Evolutionary conservation across 2,329 filamentous ascomycete species (phyloP).

Genomic region (Botrytis byssoidea): DNA sequence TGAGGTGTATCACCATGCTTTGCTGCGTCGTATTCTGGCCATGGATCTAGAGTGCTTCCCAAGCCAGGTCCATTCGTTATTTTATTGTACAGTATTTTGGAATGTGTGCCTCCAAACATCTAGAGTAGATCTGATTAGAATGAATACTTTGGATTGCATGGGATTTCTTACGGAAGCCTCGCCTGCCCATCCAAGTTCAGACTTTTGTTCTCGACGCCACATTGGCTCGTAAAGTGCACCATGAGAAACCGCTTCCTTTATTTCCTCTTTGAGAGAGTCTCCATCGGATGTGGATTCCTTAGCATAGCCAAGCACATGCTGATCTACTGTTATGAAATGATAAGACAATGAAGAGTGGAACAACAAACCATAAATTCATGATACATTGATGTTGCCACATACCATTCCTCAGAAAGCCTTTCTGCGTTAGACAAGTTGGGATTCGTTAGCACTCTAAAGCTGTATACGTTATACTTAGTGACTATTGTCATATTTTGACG

Average conservation of each 20-base stretch:
- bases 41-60: neutral
- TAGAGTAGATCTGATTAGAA: neutral
- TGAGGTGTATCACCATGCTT: neutral
- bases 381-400: neutral
- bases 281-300: neutral
- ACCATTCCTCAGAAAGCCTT: neutral
- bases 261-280: neutral
- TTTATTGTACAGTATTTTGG: neutral
- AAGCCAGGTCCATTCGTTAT: neutral
- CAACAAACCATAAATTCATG: neutral
- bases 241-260: neutral
- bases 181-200: neutral
- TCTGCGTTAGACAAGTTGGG: neutral
- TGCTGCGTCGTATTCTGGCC: neutral
- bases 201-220: neutral
- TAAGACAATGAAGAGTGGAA: neutral
- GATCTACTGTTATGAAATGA: neutral
- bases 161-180: neutral
- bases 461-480: neutral
- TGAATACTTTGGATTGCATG: neutral
- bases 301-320: neutral
- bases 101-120: neutral
- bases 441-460: neutral
- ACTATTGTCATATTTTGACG: neutral
- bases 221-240: neutral